These are phyloP conservation scores for Fusarium paranaense DNA, from an alignment of 2,329 filamentous ascomycete genomes.

Conservation along the genomic window DNA sequence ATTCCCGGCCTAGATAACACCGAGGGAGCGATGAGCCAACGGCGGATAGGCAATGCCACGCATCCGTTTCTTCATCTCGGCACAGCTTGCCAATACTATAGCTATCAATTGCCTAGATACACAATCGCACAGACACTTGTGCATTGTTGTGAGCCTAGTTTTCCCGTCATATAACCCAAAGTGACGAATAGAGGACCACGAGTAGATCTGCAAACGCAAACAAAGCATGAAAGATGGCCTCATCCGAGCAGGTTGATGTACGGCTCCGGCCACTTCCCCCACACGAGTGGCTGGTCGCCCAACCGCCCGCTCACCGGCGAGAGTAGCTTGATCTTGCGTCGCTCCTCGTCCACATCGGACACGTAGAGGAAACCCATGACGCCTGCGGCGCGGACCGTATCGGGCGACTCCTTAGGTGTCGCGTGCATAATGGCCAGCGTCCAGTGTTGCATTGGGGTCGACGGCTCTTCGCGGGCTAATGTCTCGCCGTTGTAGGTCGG, in stretches of 20 bases:
- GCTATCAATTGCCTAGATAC: background rate
- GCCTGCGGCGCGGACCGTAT: conserved; percentile 81
- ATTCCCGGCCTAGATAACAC: conserved; percentile 1
- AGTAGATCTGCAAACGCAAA: background rate
- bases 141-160: background rate
- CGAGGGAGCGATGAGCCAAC: background rate
- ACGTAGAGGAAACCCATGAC: conserved; percentile 96
- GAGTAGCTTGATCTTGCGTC: conserved; percentile 82
- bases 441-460: conserved; percentile 79
- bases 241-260: conserved; percentile 79
- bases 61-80: background rate
- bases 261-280: conserved; percentile 89
- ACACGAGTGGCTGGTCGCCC: conserved; percentile 82
- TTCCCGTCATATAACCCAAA: background rate
- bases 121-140: conserved; percentile 1
- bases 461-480: conserved; percentile 74
- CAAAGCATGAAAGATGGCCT: background rate
- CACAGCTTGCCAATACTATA: background rate
- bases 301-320: conserved; percentile 86
- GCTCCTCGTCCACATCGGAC: conserved; percentile 88
- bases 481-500: conserved; percentile 50
- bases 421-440: conserved; percentile 88
- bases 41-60: background rate
- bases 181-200: background rate
- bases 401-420: conserved; percentile 73